Evolutionary conservation across 495 filamentous ascomycete species (phyloP), one percentile per base, ranked within the genome.

Genomic region (Trichoderma asperelloides): DNA sequence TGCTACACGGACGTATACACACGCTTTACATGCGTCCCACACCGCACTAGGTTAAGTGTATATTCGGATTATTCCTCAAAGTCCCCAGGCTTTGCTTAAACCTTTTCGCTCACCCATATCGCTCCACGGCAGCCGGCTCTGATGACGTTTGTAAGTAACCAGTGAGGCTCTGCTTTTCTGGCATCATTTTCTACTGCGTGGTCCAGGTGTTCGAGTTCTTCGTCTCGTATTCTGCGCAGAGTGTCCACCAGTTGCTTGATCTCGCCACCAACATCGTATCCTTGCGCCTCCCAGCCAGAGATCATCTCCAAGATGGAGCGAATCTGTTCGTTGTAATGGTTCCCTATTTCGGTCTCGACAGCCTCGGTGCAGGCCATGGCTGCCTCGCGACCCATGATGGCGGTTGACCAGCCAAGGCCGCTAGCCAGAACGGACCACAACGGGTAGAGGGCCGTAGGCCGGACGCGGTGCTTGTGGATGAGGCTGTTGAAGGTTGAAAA

Each of bases 351-450:
- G 37, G 96, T 98, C 80, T 98, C 95, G 37, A 98, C 93, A 6
- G 95, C 95, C 78, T 98, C 95, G 13, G 95, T 98, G 74, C 95
- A 98, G 27, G 96, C 95, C 95, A 98, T 98, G 3, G 95, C 93
- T 0, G 95, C 94, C 78, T 98, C 94, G 47, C 90, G 85, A 0
- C 96, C 93, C 82, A 98, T 82, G n/a, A 93, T 75, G 0, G 88
- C 95, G 1, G 95, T 98, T 3, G 85, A 84, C 90, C 96, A 96
- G 16, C 95, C 95, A 3, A 98, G 78, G 2, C 88, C 90, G 0
- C 91, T 88, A 13, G 96, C 91, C 0, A 93, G 86, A 13, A 86
- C 81, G n/a, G 87, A 83, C 95, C 95, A 98, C 8, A 97, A 47
- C 1, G 96, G 96, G 72, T 95, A 96, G 83, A 98, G 90, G 33